phyloP scores from a whole-genome alignment of 2,329 filamentous ascomycete species.

The Macroventuria anomochaeta region DNA sequence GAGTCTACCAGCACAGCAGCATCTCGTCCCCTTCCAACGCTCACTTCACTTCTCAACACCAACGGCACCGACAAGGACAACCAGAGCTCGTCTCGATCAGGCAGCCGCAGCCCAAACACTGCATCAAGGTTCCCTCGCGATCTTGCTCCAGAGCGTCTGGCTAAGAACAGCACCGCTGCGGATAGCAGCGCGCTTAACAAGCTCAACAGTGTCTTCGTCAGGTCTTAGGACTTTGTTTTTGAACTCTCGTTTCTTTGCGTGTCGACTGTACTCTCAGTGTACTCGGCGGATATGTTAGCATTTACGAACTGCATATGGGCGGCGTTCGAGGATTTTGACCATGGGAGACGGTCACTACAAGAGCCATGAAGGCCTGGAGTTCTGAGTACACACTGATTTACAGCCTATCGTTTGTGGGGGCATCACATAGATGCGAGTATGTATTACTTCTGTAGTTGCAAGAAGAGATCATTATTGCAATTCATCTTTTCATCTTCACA shows the following conservation, averaged over 20 bases:
- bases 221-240: slow-evolving; percentile 26
- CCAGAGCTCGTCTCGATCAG: slow-evolving; percentile 47
- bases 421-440: background rate
- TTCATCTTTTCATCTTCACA: background rate
- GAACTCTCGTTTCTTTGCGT: slow-evolving; percentile 4
- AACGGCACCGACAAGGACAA: slow-evolving; percentile 39
- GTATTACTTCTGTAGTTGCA: slow-evolving; percentile 1
- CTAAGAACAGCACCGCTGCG: slow-evolving; percentile 41
- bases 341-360: slow-evolving; percentile 8
- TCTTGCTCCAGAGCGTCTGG: slow-evolving; percentile 40
- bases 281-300: slow-evolving; percentile 20
- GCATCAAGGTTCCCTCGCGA: slow-evolving; percentile 39
- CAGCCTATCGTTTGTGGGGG: background rate
- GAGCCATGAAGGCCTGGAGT: slow-evolving; percentile 15
- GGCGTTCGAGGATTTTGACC: slow-evolving; percentile 32
- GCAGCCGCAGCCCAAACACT: slow-evolving; percentile 52
- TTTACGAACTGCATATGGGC: slow-evolving; percentile 37
- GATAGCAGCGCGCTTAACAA: slow-evolving; percentile 43
- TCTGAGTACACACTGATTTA: background rate
- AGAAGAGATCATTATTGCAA: background rate
- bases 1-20: slow-evolving; percentile 36
- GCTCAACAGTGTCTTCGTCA: slow-evolving; percentile 45
- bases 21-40: slow-evolving; percentile 56
- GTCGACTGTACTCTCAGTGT: slow-evolving; percentile 4
- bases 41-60: slow-evolving; percentile 44